Percentiles rank a stretch among this genome's conserved stretches.
Evolutionary conservation across 768 basidiomycete genomes (phyloP).

Genomic region (Panellus pusillus): DNA sequence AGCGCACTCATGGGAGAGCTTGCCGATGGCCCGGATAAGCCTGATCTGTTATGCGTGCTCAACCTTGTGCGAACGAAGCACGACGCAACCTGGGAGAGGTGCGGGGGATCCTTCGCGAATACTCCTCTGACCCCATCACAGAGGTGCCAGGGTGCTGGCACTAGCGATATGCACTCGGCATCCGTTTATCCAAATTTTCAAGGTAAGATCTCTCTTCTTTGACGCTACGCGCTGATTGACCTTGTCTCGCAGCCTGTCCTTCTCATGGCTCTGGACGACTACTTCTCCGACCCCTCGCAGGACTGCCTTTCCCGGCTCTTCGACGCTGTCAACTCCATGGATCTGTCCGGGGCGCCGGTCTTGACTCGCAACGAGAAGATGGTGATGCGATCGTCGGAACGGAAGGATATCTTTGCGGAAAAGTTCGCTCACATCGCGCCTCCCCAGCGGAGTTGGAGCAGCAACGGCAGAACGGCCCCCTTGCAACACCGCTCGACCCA

Average conservation of each 20-base stretch:
- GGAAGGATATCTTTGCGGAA: slow-evolving; percentile 90
- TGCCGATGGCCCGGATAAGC: slow-evolving; percentile 26
- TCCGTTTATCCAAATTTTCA: slow-evolving; percentile 83
- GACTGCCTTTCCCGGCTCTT: slow-evolving; percentile 89
- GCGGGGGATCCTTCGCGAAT: slow-evolving; percentile 17
- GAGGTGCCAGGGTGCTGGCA: slow-evolving; percentile 80
- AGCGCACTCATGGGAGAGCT: slow-evolving; percentile 25
- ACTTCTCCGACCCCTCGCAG: slow-evolving; percentile 85
- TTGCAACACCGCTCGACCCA: slow-evolving; percentile 49
- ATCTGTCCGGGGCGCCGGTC: slow-evolving; percentile 73
- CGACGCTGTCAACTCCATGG: slow-evolving; percentile 91
- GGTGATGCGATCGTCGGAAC: slow-evolving; percentile 85
- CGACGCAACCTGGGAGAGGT: slow-evolving; percentile 69
- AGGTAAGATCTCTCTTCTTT: slow-evolving; percentile 36
- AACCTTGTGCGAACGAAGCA: slow-evolving; percentile 79
- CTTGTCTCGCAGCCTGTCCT: slow-evolving; percentile 72
- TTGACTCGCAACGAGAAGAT: slow-evolving; percentile 83
- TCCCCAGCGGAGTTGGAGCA: slow-evolving; percentile 28
- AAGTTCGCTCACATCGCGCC: slow-evolving; percentile 56
- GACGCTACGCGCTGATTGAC: neutral
- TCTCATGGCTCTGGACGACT: slow-evolving; percentile 92
- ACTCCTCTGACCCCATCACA: slow-evolving; percentile 25
- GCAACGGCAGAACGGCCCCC: slow-evolving; percentile 26
- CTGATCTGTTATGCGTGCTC: slow-evolving; percentile 67
- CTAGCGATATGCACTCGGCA: slow-evolving; percentile 78